A percentile compares a stretch with the other conserved stretches of the same genome.
phyloP scores from a whole-genome alignment of 495 filamentous ascomycete species.

The Podospora bellae-mahoneyi region DNA sequence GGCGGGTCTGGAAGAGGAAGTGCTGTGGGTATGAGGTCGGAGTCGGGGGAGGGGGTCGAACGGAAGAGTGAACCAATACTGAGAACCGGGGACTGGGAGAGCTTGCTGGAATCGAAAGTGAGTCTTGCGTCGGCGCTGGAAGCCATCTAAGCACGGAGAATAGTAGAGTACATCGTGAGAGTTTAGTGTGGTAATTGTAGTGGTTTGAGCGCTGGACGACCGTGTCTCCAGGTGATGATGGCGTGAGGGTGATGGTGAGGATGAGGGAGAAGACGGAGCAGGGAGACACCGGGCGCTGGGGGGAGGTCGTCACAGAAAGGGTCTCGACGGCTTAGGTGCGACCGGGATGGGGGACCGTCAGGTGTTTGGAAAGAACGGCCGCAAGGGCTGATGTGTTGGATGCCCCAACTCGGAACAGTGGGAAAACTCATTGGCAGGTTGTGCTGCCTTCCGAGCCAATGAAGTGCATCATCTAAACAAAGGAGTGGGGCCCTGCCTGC shows the following conservation, averaged over 20 bases:
- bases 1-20: constrained; percentile 5
- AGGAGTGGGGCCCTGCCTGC: neutral
- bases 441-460: constrained; percentile 14
- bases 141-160: constrained; percentile 36
- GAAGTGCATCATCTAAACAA: neutral
- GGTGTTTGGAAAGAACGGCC: constrained; percentile 21
- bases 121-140: constrained; percentile 24
- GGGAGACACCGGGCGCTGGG: constrained; percentile 8
- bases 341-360: constrained; percentile 20
- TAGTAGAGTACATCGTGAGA: constrained; percentile 28
- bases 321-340: constrained; percentile 3
- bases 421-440: constrained; percentile 13
- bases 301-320: constrained; percentile 17
- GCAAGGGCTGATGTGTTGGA: constrained; percentile 18
- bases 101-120: constrained; percentile 20
- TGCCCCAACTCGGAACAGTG: constrained; percentile 11
- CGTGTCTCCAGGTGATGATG: neutral
- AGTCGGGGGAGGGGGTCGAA: constrained; percentile 16
- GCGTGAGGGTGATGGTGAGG: constrained; percentile 11
- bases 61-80: constrained; percentile 28
- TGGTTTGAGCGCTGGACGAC: constrained; percentile 6
- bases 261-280: constrained; percentile 16
- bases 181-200: constrained; percentile 18
- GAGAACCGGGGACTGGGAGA: constrained; percentile 31
- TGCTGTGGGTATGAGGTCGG: constrained; percentile 14